Percentiles rank a stretch among this genome's conserved stretches.
These are phyloP conservation scores for Botrytis hyacinthi DNA, from an alignment of 2,329 filamentous ascomycete species.

Conservation along the genomic window DNA sequence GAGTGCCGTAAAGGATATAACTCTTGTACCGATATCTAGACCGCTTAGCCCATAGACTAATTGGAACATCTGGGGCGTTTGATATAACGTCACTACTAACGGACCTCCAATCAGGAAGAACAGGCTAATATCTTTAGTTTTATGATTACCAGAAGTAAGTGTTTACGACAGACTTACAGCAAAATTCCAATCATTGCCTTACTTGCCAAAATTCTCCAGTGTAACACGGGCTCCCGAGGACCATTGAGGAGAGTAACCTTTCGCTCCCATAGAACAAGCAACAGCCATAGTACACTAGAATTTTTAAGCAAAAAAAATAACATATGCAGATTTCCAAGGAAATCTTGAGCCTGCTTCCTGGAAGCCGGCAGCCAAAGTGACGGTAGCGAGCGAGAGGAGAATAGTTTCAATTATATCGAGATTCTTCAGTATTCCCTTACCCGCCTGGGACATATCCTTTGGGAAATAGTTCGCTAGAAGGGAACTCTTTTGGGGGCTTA, in stretches of 20 bases:
- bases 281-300: slow-evolving; percentile 34
- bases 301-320: slow-evolving; percentile 37
- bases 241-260: slow-evolving; percentile 14
- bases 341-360: slow-evolving; percentile 46
- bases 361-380: slow-evolving; percentile 48
- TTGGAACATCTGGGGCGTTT: neutral
- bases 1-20: neutral
- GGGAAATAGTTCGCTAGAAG: slow-evolving; percentile 17
- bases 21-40: neutral
- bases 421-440: neutral
- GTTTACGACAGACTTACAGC: slow-evolving; percentile 20
- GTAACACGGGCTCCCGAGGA: slow-evolving; percentile 26
- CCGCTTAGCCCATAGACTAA: neutral
- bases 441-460: neutral
- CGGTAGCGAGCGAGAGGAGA: slow-evolving; percentile 43
- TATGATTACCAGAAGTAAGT: neutral
- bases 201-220: slow-evolving; percentile 22
- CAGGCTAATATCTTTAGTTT: neutral
- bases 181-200: slow-evolving; percentile 22
- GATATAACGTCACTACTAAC: neutral
- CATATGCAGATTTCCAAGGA: slow-evolving; percentile 44
- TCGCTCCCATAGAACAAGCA: slow-evolving; percentile 39
- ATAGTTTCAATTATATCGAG: slow-evolving; percentile 25
- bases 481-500: neutral
- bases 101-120: neutral